phyloP scores from a whole-genome alignment of 495 filamentous ascomycete genomes.

The Viridothelium virens region DNA sequence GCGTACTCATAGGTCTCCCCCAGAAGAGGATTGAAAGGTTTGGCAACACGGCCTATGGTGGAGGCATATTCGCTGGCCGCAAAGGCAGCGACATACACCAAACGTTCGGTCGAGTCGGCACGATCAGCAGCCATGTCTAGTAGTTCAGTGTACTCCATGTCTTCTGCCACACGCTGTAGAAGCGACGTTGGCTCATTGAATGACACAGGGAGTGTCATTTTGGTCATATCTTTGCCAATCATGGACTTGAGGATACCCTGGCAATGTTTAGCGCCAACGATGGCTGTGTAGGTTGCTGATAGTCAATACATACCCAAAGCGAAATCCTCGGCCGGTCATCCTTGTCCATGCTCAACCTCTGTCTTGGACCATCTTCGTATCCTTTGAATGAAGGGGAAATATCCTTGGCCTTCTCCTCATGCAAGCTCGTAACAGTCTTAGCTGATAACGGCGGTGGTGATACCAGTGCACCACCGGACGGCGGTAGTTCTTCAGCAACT shows the following conservation, averaged over 20 bases:
- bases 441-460: conserved; percentile 27
- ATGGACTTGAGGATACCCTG: conserved; percentile 96
- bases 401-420: conserved; percentile 46
- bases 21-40: conserved; percentile 93
- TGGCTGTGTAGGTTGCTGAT: neutral
- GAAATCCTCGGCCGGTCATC: conserved; percentile 91
- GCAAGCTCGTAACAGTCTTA: conserved; percentile 36
- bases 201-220: conserved; percentile 96
- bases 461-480: conserved; percentile 37
- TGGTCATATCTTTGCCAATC: conserved; percentile 99
- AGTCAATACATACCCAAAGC: conserved; percentile 66
- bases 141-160: conserved; percentile 94
- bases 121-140: conserved; percentile 84
- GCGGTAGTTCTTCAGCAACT: conserved; percentile 52
- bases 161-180: conserved; percentile 91
- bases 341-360: conserved; percentile 76
- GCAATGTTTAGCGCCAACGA: conserved; percentile 25
- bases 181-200: conserved; percentile 98
- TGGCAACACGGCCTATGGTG: conserved; percentile 91
- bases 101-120: conserved; percentile 75
- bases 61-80: conserved; percentile 95
- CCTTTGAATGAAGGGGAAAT: conserved; percentile 74
- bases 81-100: conserved; percentile 95
- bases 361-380: conserved; percentile 78
- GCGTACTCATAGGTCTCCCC: conserved; percentile 97